A percentile compares a stretch with the other conserved stretches of the same genome.
These are phyloP conservation scores for Nicotiana tomentosiformis DNA, from an alignment of 257 asterid genomes.

Conservation along the genomic window DNA sequence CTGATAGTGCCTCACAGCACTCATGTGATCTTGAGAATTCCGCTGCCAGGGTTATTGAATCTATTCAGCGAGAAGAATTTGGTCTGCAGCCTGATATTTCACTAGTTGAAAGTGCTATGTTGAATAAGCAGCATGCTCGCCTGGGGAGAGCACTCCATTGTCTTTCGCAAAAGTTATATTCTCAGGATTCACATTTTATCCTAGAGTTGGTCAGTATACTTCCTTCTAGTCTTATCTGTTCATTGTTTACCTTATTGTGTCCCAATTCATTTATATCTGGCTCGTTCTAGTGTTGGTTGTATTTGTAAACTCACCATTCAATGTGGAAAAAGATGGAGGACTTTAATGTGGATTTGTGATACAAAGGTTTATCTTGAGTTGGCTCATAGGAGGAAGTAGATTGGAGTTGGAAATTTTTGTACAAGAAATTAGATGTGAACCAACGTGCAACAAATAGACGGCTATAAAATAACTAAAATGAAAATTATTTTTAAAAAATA, in stretches of 20 bases:
- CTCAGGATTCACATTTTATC: constrained; percentile 97
- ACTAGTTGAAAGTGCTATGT: constrained; percentile 52
- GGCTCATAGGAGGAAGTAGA: neutral
- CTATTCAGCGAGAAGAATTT: constrained; percentile 80
- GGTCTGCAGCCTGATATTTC: constrained; percentile 66
- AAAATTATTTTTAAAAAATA: neutral
- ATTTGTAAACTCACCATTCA: neutral
- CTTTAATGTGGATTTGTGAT: neutral
- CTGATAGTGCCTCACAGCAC: constrained; percentile 10
- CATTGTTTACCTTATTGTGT: no score
- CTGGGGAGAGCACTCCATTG: constrained; percentile 98
- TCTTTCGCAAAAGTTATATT: constrained; percentile 90
- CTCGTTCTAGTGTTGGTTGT: neutral
- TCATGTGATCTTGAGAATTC: constrained; percentile 19
- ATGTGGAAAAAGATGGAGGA: neutral
- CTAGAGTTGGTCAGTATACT: constrained; percentile 72
- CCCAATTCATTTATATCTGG: constrained; percentile 8
- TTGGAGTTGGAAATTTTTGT: neutral
- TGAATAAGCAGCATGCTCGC: constrained; percentile 96
- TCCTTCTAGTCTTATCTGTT: neutral
- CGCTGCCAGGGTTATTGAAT: constrained; percentile 50
- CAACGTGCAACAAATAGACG: neutral
- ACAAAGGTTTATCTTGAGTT: neutral
- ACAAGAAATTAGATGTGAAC: neutral
- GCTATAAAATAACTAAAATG: neutral